Base-by-base conservation (phyloP, 768 basidiomycete genomes). In the Ramaria rubella region DNA sequence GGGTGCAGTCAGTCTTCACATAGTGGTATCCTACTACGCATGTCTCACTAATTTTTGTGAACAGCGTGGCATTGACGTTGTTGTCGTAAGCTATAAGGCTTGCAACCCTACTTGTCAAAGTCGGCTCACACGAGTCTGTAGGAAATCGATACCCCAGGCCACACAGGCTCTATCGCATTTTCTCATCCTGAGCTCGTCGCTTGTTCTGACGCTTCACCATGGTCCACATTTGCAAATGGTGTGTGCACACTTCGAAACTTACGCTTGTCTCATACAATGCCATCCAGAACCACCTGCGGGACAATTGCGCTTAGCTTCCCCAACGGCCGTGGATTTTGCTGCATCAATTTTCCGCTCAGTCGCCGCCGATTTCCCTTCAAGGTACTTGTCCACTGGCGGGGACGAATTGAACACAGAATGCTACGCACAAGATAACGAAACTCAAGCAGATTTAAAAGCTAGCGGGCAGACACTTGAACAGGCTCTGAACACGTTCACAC, bases 131-230 rank as follows among this genome's bases (percentile, higher is more conserved):
- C n/a, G n/a, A 2, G 2, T 19, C 14, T 33, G 8, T 34, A 56
- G 49, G 72, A 73, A 58, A 60, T 73, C 42, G 74, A 73, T 58
- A 69, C 68, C 11, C 74, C 74, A 11, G 74, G 73, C 14, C 74
- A 74, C 59, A 72, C 73, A 11, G 66, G 68, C 11, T 56, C 64
- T 6, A 65, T 74, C 23, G 60, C 60, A 4, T 40, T 61, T 1
- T 66, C 71, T 1, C 68, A 71, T 52, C 73, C 74, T 0, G 70
- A 73, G 3, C 63, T 60, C 19, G 60, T 75, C n/a, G 73, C 71
- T 7, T 72, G 72, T 43, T 58, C 45, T 43, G 52, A 64, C 17
- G 51, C 24, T 0, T 30, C 56, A 12, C 65, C 62, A 4, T 66
- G 65, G 66, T 36, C 54, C 6, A 29, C 33, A 5, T 65, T 62